Percentiles rank a stretch among this genome's conserved stretches.
These are phyloP conservation scores for Panus rudis DNA, from an alignment of 768 basidiomycete genomes.

Conservation along the genomic window DNA sequence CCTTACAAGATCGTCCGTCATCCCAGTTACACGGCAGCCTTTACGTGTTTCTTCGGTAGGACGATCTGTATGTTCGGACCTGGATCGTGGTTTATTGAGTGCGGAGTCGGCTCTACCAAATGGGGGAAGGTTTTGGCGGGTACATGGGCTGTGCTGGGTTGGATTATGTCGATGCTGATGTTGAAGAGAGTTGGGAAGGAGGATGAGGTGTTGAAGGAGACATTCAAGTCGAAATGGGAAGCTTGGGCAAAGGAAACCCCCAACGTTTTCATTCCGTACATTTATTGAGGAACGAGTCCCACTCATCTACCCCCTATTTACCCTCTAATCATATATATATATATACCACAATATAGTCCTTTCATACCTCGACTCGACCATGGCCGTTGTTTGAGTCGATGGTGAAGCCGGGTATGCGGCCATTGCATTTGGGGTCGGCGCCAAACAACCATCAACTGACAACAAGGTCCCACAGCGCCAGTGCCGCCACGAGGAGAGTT, in stretches of 20 bases:
- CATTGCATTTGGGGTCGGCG: no score
- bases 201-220: constrained; percentile 8
- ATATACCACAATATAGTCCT: no score
- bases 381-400: no score
- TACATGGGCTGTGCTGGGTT: neutral
- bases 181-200: constrained; percentile 7
- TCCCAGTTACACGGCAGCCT: neutral
- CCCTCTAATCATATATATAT: no score
- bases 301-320: no score
- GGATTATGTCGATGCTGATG: neutral
- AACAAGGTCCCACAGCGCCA: no score
- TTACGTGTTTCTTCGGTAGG: neutral
- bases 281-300: no score
- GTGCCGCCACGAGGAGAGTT: no score
- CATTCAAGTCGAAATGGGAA: constrained; percentile 11
- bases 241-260: constrained; percentile 7
- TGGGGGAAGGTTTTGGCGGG: neutral
- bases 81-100: constrained; percentile 5
- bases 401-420: no score
- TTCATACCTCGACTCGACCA: no score
- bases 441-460: no score
- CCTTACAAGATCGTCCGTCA: constrained; percentile 3
- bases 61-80: neutral
- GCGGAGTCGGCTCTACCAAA: neutral
- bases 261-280: constrained; percentile 7